Percentiles rank a stretch among this genome's conserved stretches.
Evolutionary conservation across 768 basidiomycete genomes (phyloP).

Genomic region (Chalciporus sphaerocephalus): DNA sequence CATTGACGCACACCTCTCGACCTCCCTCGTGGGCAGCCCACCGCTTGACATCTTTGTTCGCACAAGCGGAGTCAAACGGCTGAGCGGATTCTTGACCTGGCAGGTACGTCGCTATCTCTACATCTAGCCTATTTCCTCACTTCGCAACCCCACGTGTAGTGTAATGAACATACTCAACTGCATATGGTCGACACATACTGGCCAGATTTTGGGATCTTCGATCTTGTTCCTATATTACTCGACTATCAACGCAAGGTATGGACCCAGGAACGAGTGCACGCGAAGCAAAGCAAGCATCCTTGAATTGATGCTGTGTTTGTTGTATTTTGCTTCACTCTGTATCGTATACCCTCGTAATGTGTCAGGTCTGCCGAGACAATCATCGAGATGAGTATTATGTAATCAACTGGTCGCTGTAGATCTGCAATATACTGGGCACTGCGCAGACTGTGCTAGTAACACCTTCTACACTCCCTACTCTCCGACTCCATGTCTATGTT

Average conservation of each 20-base stretch:
- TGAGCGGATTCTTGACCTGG: constrained; percentile 83
- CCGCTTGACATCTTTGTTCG: constrained; percentile 88
- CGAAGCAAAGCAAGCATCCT: not conserved
- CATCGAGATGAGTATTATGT: not conserved
- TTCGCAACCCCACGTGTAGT: constrained; percentile 38
- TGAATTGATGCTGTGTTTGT: not conserved
- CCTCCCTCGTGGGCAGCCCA: constrained; percentile 58
- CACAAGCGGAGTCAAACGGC: constrained; percentile 74
- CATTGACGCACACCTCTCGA: constrained; percentile 65
- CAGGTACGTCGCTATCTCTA: constrained; percentile 57
- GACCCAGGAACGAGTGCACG: constrained; percentile 22
- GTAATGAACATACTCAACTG: constrained; percentile 77
- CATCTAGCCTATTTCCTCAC: not conserved
- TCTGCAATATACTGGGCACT: constrained; percentile 10
- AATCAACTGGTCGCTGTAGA: not conserved
- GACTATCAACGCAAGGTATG: constrained; percentile 82
- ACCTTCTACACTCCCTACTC: not conserved
- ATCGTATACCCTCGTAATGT: not conserved
- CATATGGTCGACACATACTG: constrained; percentile 84
- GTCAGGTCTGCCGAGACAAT: not conserved
- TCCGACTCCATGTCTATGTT: constrained; percentile 50
- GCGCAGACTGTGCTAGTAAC: constrained; percentile 9
- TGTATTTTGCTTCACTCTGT: not conserved
- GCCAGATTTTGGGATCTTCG: constrained; percentile 88
- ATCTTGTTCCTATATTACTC: constrained; percentile 83